These are phyloP conservation scores for Lithospermum erythrorhizon DNA, from an alignment of 257 asterid species.

Conservation along the genomic window DNA sequence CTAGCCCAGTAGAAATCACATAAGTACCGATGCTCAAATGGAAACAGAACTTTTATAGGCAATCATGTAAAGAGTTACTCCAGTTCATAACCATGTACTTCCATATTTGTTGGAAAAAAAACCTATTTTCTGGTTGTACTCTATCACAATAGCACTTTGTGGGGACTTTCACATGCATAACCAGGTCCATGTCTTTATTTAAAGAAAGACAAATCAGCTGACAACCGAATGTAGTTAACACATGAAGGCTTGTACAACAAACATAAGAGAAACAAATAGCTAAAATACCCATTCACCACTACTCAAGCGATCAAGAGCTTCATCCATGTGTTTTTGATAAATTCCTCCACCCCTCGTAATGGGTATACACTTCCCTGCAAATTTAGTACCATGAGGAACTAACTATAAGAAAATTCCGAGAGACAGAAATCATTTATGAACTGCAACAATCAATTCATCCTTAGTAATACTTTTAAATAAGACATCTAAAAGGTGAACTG, in stretches of 20 bases:
- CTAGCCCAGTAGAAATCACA: too few species aligned
- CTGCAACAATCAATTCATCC: background rate
- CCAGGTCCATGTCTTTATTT: background rate
- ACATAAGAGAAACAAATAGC: constrained; percentile 1
- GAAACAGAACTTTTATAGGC: too few species aligned
- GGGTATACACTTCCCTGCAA: constrained; percentile 96
- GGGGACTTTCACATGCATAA: background rate
- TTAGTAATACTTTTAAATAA: too few species aligned
- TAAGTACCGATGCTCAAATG: too few species aligned
- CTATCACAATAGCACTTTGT: too few species aligned
- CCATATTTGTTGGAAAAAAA: too few species aligned
- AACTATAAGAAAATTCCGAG: background rate
- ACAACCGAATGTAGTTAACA: background rate
- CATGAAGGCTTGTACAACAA: background rate
- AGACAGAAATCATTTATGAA: background rate
- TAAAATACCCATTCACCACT: constrained; percentile 83
- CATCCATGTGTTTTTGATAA: constrained; percentile 93
- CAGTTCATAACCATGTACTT: too few species aligned
- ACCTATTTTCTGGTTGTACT: too few species aligned
- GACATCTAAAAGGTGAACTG: too few species aligned
- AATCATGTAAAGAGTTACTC: too few species aligned
- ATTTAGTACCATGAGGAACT: constrained; percentile 10
- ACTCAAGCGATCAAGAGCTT: constrained; percentile 75
- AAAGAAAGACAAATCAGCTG: background rate
- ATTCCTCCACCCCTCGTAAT: constrained; percentile 91